Evolutionary conservation across 306 rosid species (phyloP).

Genomic region (Vigna angularis): DNA sequence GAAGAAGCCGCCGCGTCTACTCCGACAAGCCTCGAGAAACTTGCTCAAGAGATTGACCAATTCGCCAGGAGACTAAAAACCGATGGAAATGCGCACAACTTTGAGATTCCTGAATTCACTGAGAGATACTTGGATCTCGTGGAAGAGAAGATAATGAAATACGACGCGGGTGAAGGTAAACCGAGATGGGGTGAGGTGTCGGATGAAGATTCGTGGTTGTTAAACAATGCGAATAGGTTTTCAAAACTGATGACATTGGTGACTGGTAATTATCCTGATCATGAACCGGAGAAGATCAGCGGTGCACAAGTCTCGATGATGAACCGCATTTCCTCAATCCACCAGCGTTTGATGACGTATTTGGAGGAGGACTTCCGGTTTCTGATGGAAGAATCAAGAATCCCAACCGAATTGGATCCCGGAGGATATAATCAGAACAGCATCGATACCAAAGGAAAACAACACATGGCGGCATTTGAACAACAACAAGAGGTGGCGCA

Average conservation of each 20-base stretch:
- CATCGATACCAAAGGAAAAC: conserved; percentile 44
- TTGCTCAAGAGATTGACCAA: conserved; percentile 52
- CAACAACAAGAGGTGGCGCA: not conserved
- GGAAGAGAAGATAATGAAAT: conserved; percentile 51
- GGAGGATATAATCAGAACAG: not conserved
- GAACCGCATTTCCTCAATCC: conserved; percentile 59
- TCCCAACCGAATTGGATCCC: conserved; percentile 34
- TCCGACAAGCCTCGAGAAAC: conserved; percentile 40
- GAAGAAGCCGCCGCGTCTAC: conserved; percentile 33
- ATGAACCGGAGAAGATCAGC: not conserved
- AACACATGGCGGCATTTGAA: not conserved
- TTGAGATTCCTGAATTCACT: conserved; percentile 53
- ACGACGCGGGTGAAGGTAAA: conserved; percentile 39
- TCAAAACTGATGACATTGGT: conserved; percentile 47
- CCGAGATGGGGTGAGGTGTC: conserved; percentile 49
- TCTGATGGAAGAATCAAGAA: conserved; percentile 62
- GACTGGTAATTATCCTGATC: not conserved
- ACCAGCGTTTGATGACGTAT: conserved; percentile 61
- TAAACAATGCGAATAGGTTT: conserved; percentile 56
- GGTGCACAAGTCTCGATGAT: conserved; percentile 39
- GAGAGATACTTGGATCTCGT: conserved; percentile 56
- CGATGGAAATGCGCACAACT: not conserved
- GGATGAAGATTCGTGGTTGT: conserved; percentile 53
- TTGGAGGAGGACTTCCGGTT: conserved; percentile 74
- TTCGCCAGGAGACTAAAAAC: conserved; percentile 33